Evolutionary conservation across 768 basidiomycete genomes (phyloP).

Genomic region (Ephemerocybe angulata): DNA sequence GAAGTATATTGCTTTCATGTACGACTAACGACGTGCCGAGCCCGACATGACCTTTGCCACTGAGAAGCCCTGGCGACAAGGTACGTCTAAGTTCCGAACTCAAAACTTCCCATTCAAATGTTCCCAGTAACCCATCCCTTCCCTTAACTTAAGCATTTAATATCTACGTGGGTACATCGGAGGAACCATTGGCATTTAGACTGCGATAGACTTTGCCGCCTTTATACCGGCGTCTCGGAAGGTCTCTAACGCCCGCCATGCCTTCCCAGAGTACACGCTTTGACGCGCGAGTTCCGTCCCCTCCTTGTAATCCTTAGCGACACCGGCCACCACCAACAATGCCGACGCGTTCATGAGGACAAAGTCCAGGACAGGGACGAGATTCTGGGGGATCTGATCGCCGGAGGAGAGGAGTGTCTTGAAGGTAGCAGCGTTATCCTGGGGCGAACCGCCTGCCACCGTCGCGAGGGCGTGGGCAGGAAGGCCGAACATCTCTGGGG

Average conservation of each 20-base stretch:
- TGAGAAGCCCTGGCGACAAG: too few relatives aligned
- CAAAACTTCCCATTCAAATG: too few relatives aligned
- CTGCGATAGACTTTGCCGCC: constrained; percentile 5
- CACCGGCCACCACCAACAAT: constrained; percentile 78
- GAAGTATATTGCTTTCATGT: too few relatives aligned
- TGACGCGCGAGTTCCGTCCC: constrained; percentile 67
- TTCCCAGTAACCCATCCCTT: too few relatives aligned
- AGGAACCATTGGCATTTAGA: background rate
- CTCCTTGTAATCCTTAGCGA: constrained; percentile 64
- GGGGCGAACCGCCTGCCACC: constrained; percentile 72
- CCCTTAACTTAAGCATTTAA: background rate
- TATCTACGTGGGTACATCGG: background rate
- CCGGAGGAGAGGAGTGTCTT: constrained; percentile 58
- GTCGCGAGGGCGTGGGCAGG: constrained; percentile 59
- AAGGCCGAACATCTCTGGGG: constrained; percentile 77
- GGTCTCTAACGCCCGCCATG: constrained; percentile 52
- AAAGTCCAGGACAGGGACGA: constrained; percentile 75
- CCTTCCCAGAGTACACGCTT: constrained; percentile 55
- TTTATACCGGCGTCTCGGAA: constrained; percentile 44
- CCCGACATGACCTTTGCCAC: too few relatives aligned
- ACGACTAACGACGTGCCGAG: background rate
- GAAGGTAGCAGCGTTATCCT: constrained; percentile 79
- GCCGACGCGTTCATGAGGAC: constrained; percentile 90
- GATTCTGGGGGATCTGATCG: constrained; percentile 45
- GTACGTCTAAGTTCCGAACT: too few relatives aligned